These are phyloP conservation scores for Spinacia oleracea DNA, from an alignment of 179 eudicot species.

Conservation along the genomic window DNA sequence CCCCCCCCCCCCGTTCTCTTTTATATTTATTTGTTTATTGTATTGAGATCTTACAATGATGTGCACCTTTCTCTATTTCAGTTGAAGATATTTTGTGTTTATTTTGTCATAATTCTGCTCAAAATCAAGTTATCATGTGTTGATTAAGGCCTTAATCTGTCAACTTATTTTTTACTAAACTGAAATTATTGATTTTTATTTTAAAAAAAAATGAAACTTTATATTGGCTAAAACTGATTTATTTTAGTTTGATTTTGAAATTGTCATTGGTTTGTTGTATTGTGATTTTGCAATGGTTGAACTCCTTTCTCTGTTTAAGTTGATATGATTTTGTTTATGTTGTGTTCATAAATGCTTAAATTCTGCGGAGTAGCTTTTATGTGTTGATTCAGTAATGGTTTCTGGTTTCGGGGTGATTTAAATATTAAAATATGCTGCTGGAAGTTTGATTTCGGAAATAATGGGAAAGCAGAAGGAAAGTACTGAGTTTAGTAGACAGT, in stretches of 20 bases:
- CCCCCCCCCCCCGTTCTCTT: not conserved
- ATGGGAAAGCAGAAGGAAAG: not conserved
- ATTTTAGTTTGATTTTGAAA: not conserved
- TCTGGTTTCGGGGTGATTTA: not conserved
- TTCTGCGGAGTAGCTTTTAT: too few relatives aligned
- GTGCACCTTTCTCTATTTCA: not conserved
- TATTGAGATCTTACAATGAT: not conserved
- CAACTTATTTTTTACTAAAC: too few relatives aligned
- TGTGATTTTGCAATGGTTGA: not conserved
- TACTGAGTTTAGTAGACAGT: not conserved
- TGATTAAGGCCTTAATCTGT: too few relatives aligned
- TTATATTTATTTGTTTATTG: too few relatives aligned
- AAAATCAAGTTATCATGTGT: not conserved
- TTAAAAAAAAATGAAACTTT: too few relatives aligned
- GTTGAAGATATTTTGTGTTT: not conserved
- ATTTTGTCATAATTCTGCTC: not conserved
- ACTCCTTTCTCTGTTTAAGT: not conserved
- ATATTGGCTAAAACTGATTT: too few relatives aligned
- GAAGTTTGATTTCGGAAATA: not conserved
- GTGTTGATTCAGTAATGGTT: not conserved
- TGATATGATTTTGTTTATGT: too few relatives aligned
- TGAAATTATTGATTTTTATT: too few relatives aligned
- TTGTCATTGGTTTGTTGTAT: not conserved
- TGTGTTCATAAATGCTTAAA: not conserved
- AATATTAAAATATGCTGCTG: not conserved